Evolutionary conservation across 2,329 filamentous ascomycete species (phyloP), one percentile per base, ranked within the genome.

Genomic region (Verticillium nonalfalfae): DNA sequence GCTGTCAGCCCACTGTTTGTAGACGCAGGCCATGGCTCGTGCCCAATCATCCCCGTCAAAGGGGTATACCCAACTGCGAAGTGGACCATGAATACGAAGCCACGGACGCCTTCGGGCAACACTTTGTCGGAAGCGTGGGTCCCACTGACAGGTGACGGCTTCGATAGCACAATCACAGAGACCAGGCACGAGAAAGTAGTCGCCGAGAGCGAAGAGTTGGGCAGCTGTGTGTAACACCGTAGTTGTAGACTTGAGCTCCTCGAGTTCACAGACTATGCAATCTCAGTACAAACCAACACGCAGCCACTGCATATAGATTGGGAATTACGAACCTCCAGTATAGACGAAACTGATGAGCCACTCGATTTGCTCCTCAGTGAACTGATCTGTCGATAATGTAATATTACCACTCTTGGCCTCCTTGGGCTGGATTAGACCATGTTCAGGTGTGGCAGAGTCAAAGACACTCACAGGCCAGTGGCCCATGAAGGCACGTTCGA

Each of bases 311-410:
- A 31, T 31, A 31, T 5, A 31, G 35, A 4, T 36, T 36, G 31
- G 13, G 13, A 11, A 21, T n/a, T 15, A 50, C 60, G 56, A 38
- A 56, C 60, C 26, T 9, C 60, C 52, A 2, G 31, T 55, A 31
- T 61, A 61, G 57, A 61, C 40, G n/a, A 40, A 61, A 1, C 55
- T 56, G 26, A 61, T 52, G 1, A 61, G 21, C 52, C 31, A 56
- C 2, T 50, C 60, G 7, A 61, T 50, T n/a, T 61, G 57, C 33
- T 59, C 33, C 39, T 59, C 36, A 33, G 10, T 59, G 31, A 45
- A 61, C 33, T 36, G 36, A 4, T 26, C 45, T 1, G 18, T 21
- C 18, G 57, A 56, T 15, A 61, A 36, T 2, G 40, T 54, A 0
- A 59, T 58, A 11, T 57, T 56, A 1, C 18, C 36, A 3, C 21